These are phyloP conservation scores for Bonia amplexicaulis DNA, from an alignment of 176 grass and related monocot genomes.

Conservation along the genomic window DNA sequence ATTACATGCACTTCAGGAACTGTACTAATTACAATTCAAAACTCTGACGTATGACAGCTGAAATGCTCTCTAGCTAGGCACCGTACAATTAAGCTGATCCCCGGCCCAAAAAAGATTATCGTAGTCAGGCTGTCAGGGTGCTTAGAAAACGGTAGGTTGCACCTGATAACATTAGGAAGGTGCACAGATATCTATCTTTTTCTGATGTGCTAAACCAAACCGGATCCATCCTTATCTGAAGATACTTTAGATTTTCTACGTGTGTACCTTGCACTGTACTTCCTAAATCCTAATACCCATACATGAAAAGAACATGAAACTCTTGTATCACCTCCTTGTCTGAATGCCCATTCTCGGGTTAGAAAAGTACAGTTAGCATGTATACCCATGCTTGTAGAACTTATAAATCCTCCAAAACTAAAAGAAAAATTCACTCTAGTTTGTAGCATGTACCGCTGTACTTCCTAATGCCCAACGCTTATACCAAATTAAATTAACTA, in stretches of 20 bases:
- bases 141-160: neutral
- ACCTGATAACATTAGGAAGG: neutral
- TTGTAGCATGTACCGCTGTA: neutral
- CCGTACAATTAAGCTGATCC: neutral
- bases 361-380: neutral
- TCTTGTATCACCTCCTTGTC: neutral
- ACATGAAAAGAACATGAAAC: neutral
- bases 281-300: neutral
- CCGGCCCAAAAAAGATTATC: neutral
- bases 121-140: neutral
- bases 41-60: neutral
- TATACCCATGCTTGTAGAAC: neutral
- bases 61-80: neutral
- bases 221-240: neutral
- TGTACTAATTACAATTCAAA: neutral
- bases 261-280: neutral
- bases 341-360: neutral
- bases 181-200: neutral
- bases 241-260: neutral
- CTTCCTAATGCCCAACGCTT: neutral
- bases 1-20: neutral
- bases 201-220: neutral
- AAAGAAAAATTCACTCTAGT: neutral
- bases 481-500: neutral
- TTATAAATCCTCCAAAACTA: neutral